Base-by-base conservation (phyloP, 371 early-diverging fungal species). In the Mortierella sp. region DNA sequence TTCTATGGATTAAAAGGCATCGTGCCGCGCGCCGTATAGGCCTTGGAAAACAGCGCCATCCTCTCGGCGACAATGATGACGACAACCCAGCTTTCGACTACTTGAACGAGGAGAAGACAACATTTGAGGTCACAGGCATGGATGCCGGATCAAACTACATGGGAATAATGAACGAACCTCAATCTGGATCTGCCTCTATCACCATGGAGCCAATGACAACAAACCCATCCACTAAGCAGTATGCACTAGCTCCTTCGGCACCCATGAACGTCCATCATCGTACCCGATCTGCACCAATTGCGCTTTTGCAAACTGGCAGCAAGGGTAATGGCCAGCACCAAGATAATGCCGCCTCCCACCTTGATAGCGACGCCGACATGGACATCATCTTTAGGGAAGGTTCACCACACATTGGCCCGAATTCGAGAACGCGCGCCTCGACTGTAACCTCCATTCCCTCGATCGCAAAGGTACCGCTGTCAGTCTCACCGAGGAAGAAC, bases 251-350 rank as follows among this genome's bases (percentile, higher is more conserved):
- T 3, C 51, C 66, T 9, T 26, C 43, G 16, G 57, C 46, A 23
- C 68, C 73, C 2, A 12, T 30, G 30, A 68, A 28, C 29, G 64
- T 50, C 18, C 74, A 74, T 26, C 74, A 74, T 23, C 63, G 74
- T 37, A 74, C 68, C 15, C 64, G 60, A 12, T 74, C 74, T 28
- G 68, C 50, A 1, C 74, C 74, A 9, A 52, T 60, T 26, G 60
- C 60, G 1, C 64, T 64, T 16, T 15, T 26, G 9, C 57, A 57
- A n/a, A 1, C 26, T 21, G 29, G 26, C n/a, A 44, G 43, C 21
- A 64, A 23, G 37, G 28, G 23, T 44, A 26, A 53, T n/a, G 29
- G 12, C 56, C n/a, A 46, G 21, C 21, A 0, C 43, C n/a, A 50
- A 4, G 26, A 58, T 12, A 59, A 59, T 19, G 57, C 47, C 1